A percentile compares a stretch with the other conserved stretches of the same genome.
Evolutionary conservation across 2,329 filamentous ascomycete species (phyloP).

Genomic region (Fusarium mexicanum): DNA sequence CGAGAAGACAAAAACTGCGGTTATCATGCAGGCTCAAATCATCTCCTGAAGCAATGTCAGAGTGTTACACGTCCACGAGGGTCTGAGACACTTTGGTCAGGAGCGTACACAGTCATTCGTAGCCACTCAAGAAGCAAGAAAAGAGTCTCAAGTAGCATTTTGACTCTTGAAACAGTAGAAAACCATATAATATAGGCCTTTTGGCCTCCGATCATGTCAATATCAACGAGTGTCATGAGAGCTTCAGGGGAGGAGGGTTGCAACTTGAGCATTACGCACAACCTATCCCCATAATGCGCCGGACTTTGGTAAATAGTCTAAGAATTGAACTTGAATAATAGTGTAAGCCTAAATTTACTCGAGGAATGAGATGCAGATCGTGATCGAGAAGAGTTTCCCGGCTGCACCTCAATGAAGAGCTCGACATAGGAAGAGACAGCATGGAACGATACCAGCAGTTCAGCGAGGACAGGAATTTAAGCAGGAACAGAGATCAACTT

Average conservation of each 20-base stretch:
- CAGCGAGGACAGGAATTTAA: background rate
- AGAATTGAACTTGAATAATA: too few relatives aligned
- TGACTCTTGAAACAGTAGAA: too few relatives aligned
- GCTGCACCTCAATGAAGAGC: background rate
- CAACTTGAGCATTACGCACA: background rate
- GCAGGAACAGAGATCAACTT: background rate
- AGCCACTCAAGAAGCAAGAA: background rate
- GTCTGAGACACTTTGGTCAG: background rate
- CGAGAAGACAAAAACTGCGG: too few relatives aligned
- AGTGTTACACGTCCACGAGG: background rate
- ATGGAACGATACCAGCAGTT: background rate
- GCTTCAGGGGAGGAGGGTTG: background rate
- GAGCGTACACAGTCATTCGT: background rate
- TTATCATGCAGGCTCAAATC: background rate
- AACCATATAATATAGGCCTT: background rate
- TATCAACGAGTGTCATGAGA: background rate
- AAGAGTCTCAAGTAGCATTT: accelerated
- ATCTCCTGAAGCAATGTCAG: background rate
- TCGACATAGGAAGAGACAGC: background rate
- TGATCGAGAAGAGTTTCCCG: background rate
- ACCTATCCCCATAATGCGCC: background rate
- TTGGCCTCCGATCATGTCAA: too few relatives aligned
- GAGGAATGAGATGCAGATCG: background rate
- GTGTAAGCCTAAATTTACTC: too few relatives aligned
- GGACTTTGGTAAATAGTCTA: too few relatives aligned